Evolutionary conservation across 345 rosid species (phyloP), one percentile per base, ranked within the genome.

Genomic region (Rhizophora apiculata): DNA sequence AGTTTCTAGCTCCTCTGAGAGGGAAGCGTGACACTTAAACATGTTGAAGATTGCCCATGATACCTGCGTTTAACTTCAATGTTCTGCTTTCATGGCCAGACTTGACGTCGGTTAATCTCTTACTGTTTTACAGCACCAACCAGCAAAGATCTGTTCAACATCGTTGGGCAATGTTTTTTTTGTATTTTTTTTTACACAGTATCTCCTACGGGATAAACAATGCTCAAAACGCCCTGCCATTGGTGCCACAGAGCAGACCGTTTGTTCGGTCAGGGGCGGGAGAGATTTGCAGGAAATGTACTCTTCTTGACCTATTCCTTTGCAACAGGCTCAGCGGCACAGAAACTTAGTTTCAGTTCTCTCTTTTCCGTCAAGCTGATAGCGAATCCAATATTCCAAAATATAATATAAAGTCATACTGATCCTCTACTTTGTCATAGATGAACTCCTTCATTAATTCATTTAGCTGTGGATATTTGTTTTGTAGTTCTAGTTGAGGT

Each of bases 211-310:
- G 96, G 48, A 54, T 87, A 74, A 86, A 74, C 72, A 90, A 90
- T 90, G 95, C 72, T 74, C 88, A n/a, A 24, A 37, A 88, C 27
- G 95, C 85, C 22, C 30, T 90, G 10, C 83, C 85, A 11, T 81
- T 82, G 31, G 77, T 90, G 84, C 85, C 3, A 78, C 75, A 24
- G 98, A 92, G 37, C 77, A 93, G 20, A 80, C 73, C 9, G 98
- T 13, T 74, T 87, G 84, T 88, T 90, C 71, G 81, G n/a, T n/a
- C n/a, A n/a, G n/a, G n/a, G n/a, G n/a, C n/a, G 96, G 0, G 95
- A 93, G 78, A 85, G 85, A 74, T 90, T 87, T 77, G 95, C 95
- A 0, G 96, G 95, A 55, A n/a, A 92, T 86, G 96, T 88, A 90
- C 83, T 86, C 96, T 46, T 72, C 92, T 0, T 83, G 85, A 81